phyloP scores from a whole-genome alignment of 257 asterid species.

The Fraxinus anomala region DNA sequence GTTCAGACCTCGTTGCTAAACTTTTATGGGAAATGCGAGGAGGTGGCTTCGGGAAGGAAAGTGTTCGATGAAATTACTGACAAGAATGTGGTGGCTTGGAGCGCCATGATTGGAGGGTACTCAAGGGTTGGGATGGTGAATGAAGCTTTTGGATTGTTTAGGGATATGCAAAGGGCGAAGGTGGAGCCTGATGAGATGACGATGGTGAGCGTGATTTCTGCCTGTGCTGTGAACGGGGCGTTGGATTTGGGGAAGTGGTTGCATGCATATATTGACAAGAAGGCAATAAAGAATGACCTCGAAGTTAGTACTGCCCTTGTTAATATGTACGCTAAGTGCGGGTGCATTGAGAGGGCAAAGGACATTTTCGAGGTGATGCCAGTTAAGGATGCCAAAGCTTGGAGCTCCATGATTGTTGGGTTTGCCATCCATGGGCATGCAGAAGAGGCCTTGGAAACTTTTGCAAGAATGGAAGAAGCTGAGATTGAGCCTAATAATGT shows the following conservation, averaged over 20 bases:
- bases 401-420: conserved; percentile 82
- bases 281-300: conserved; percentile 59
- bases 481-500: conserved; percentile 39
- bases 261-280: conserved; percentile 55
- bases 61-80: conserved; percentile 78
- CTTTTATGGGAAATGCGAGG: conserved; percentile 61
- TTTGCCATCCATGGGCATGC: conserved; percentile 64
- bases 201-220: conserved; percentile 67
- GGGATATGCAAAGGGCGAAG: conserved; percentile 62
- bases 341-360: conserved; percentile 60
- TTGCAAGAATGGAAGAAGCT: conserved; percentile 57
- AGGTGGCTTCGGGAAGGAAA: conserved; percentile 50
- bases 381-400: conserved; percentile 69
- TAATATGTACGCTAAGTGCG: conserved; percentile 80
- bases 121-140: conserved; percentile 60
- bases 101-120: conserved; percentile 68
- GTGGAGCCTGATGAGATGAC: conserved; percentile 71
- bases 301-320: conserved; percentile 70
- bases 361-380: conserved; percentile 64
- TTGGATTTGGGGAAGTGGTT: conserved; percentile 76
- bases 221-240: conserved; percentile 68
- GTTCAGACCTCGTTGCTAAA: conserved; percentile 69
- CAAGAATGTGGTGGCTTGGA: conserved; percentile 68
- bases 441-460: conserved; percentile 54
- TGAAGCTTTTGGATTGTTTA: conserved; percentile 61